phyloP scores from a whole-genome alignment of 768 basidiomycete species.

The Suillus placidus region DNA sequence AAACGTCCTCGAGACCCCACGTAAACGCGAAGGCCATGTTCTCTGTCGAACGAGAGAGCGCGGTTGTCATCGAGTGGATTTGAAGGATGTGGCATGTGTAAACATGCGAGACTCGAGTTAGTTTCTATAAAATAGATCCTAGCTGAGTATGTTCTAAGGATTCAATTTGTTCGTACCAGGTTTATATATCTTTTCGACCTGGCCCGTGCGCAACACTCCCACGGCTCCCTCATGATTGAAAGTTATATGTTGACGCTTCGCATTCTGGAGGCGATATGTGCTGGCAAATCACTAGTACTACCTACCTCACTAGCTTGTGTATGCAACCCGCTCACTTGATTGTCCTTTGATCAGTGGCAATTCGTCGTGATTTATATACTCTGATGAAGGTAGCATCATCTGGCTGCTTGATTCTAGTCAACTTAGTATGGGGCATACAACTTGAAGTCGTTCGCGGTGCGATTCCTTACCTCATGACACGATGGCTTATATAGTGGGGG shows the following conservation, averaged over 20 bases:
- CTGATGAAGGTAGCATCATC: neutral
- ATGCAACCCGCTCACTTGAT: neutral
- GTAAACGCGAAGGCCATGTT: constrained; percentile 31
- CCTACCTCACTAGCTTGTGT: too few relatives aligned
- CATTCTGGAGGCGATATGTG: neutral
- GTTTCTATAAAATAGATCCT: constrained; percentile 44
- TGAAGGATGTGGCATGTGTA: constrained; percentile 45
- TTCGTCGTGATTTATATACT: neutral
- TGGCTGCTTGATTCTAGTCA: neutral
- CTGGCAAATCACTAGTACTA: too few relatives aligned
- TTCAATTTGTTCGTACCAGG: constrained; percentile 16
- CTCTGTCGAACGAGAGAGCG: constrained; percentile 43
- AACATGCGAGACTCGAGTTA: constrained; percentile 50
- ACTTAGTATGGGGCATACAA: neutral
- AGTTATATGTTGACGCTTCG: neutral
- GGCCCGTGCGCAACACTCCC: constrained; percentile 37
- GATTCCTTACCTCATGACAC: neutral
- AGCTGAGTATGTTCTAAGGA: constrained; percentile 46
- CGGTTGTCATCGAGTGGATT: constrained; percentile 42
- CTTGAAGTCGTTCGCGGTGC: neutral
- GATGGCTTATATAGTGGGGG: neutral
- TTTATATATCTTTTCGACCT: constrained; percentile 18
- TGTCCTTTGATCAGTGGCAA: neutral
- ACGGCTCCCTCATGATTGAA: neutral
- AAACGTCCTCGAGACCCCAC: constrained; percentile 42